Evolutionary conservation across 768 basidiomycete species (phyloP).

Genomic region (Pleurotus djamor): DNA sequence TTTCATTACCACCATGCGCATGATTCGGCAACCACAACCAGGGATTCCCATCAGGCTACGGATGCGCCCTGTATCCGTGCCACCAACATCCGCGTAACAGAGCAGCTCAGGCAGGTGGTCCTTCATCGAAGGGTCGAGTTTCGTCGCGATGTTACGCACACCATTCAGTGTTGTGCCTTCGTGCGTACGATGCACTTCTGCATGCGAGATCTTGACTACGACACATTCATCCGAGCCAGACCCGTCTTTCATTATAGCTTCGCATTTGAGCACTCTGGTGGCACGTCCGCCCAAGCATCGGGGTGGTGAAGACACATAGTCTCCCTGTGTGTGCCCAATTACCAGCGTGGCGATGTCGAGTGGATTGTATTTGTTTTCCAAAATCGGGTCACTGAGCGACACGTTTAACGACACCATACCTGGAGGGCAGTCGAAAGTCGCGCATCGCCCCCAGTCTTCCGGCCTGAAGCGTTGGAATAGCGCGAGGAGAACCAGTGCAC

Average conservation of each 20-base stretch:
- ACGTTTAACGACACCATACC: neutral
- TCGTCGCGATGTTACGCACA: neutral
- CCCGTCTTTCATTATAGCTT: neutral
- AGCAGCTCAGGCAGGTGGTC: neutral
- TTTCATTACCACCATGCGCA: neutral
- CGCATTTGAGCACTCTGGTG: neutral
- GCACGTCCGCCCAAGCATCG: neutral
- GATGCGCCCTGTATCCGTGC: neutral
- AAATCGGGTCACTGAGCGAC: neutral
- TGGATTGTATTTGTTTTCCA: neutral
- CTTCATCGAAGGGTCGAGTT: neutral
- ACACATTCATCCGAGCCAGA: neutral
- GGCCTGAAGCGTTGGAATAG: slow-evolving; percentile 19
- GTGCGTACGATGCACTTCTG: neutral
- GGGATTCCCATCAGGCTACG: neutral
- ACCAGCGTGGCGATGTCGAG: neutral
- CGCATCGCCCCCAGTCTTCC: slow-evolving; percentile 17
- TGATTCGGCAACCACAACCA: neutral
- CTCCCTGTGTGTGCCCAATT: neutral
- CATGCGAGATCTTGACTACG: slow-evolving; percentile 2
- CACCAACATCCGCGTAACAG: neutral
- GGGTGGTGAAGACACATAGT: neutral
- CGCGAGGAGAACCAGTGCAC: slow-evolving; percentile 21
- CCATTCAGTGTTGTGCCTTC: slow-evolving; percentile 1
- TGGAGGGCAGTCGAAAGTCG: slow-evolving; percentile 1